Evolutionary conservation across 208 protist genomes (phyloP).

Genomic region (Leishmania amazonensis): DNA sequence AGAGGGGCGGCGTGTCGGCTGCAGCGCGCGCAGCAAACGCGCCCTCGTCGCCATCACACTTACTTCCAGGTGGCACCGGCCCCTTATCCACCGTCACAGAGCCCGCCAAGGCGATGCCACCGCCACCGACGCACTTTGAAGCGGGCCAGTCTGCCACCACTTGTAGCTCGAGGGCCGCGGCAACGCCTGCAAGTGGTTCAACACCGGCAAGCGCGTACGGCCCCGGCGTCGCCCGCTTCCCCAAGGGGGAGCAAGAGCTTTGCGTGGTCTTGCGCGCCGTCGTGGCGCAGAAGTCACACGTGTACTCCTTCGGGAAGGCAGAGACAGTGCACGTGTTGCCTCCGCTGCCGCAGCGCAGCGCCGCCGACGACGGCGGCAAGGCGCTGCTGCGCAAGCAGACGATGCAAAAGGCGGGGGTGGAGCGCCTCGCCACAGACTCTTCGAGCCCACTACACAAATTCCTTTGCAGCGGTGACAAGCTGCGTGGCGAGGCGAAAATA

Average conservation of each 20-base stretch:
- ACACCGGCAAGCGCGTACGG: constrained; percentile 25
- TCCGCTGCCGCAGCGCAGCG: constrained; percentile 38
- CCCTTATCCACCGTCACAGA: not conserved
- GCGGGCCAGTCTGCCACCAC: not conserved
- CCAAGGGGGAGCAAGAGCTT: constrained; percentile 43
- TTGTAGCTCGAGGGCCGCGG: not conserved
- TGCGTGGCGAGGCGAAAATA: constrained; percentile 15
- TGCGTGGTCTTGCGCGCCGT: constrained; percentile 78
- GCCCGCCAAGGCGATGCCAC: not conserved
- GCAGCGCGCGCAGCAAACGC: not conserved
- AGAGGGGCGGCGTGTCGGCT: not conserved
- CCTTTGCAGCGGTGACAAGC: constrained; percentile 13
- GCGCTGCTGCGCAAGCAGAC: constrained; percentile 23
- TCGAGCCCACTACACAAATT: constrained; percentile 36
- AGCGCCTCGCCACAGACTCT: constrained; percentile 6
- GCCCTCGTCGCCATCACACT: not conserved
- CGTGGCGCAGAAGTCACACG: constrained; percentile 70
- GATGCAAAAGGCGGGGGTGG: constrained; percentile 10
- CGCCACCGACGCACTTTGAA: not conserved
- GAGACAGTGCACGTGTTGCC: constrained; percentile 86
- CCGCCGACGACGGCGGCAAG: constrained; percentile 17
- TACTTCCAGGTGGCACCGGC: not conserved
- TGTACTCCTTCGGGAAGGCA: constrained; percentile 66
- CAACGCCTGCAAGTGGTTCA: not conserved
- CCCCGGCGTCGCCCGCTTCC: constrained; percentile 27